These are phyloP conservation scores for Fusarium mexicanum DNA, from an alignment of 2,329 filamentous ascomycete genomes.

Conservation along the genomic window DNA sequence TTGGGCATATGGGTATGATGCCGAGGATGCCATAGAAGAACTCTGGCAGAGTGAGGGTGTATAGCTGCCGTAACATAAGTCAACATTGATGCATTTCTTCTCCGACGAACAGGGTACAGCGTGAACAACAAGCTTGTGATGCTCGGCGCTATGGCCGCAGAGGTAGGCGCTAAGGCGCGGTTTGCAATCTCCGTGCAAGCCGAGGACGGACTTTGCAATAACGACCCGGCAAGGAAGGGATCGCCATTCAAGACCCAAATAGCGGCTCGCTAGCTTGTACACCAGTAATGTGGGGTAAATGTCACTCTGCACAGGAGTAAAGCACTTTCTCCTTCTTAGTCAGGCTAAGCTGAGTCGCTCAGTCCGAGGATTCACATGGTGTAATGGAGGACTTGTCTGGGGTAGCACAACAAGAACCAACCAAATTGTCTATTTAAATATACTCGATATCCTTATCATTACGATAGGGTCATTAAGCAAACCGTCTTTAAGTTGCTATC, in stretches of 20 bases:
- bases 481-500: rapidly evolving
- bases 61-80: rapidly evolving
- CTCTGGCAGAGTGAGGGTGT: not conserved
- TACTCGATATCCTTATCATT: not conserved
- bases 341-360: not conserved
- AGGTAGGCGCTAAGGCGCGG: not conserved
- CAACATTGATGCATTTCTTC: not conserved
- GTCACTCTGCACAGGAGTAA: not conserved
- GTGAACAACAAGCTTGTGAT: not conserved
- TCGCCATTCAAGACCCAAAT: not conserved
- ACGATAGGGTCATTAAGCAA: not conserved
- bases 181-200: not conserved
- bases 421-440: not conserved
- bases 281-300: not conserved
- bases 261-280: not conserved
- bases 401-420: not conserved
- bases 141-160: rapidly evolving
- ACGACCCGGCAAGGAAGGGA: not conserved
- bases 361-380: not conserved
- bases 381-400: rapidly evolving
- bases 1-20: conserved; percentile 10
- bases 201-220: not conserved
- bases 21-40: not conserved
- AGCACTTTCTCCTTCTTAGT: not conserved
- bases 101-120: rapidly evolving